Conservation (phyloP, 331 rosid genomes). For the Quercus tomentella region DNA sequence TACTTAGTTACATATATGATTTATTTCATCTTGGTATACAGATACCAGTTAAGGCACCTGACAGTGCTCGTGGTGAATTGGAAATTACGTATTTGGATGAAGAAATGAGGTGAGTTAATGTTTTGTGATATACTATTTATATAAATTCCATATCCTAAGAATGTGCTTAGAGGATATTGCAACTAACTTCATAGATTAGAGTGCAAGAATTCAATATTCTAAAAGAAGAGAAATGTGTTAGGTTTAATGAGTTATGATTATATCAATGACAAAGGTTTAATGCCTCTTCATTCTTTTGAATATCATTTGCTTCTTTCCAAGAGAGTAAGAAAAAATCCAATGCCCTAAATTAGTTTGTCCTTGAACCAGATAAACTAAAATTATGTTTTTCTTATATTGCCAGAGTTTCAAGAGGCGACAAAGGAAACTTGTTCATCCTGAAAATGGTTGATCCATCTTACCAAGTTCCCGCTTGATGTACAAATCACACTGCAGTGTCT, state of each 20-base stretch:
- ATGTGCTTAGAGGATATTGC: not conserved
- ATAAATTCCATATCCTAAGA: not conserved
- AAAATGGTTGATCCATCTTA: conserved; percentile 91
- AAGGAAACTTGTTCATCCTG: conserved; percentile 80
- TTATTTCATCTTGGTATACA: conserved; percentile 21
- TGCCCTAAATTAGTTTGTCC: too few relatives aligned
- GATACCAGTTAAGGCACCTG: conserved; percentile 91
- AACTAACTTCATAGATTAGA: not conserved
- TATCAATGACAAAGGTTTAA: too few relatives aligned
- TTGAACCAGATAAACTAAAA: not conserved
- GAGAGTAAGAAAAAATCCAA: too few relatives aligned
- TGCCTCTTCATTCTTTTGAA: too few relatives aligned
- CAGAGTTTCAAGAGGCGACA: conserved; percentile 90
- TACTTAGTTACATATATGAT: not conserved
- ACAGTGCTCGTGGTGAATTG: conserved; percentile 75
- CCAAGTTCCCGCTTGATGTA: conserved; percentile 57
- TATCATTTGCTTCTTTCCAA: too few relatives aligned
- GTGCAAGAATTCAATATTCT: too few relatives aligned
- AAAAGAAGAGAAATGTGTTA: too few relatives aligned
- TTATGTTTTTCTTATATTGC: conserved; percentile 4
- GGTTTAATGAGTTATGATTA: too few relatives aligned
- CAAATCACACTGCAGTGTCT: not conserved
- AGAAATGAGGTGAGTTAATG: conserved; percentile 66
- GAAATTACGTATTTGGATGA: conserved; percentile 88
- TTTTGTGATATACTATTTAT: not conserved